A percentile compares a stretch with the other conserved stretches of the same genome.
phyloP scores from a whole-genome alignment of 129 eudicot species.

The Flaveria bidentis region DNA sequence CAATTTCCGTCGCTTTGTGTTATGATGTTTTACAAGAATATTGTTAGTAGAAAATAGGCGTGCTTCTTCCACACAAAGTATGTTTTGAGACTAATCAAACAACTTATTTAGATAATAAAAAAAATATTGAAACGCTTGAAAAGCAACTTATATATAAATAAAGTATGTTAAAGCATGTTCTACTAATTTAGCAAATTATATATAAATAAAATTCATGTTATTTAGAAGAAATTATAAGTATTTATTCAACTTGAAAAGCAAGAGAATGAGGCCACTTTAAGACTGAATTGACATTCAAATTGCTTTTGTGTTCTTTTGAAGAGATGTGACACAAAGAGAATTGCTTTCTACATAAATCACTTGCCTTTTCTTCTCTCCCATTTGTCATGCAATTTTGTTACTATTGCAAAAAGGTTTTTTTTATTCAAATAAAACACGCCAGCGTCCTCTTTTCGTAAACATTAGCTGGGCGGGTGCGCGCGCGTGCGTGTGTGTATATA shows the following conservation, averaged over 20 bases:
- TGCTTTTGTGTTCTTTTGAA: slow-evolving; percentile 25
- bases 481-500: no score
- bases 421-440: no score
- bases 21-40: no score
- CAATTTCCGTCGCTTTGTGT: no score
- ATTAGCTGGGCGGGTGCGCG: no score
- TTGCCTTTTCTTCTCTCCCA: slow-evolving; percentile 23
- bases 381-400: slow-evolving; percentile 17
- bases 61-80: no score
- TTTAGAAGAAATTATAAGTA: background rate
- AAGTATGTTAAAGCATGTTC: background rate
- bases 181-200: background rate
- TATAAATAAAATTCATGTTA: background rate
- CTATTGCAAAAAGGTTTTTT: background rate
- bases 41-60: no score
- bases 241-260: slow-evolving; percentile 21
- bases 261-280: slow-evolving; percentile 24
- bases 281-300: slow-evolving; percentile 33
- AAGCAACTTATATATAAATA: no score
- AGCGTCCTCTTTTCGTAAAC: no score
- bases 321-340: slow-evolving; percentile 39
- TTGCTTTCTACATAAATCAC: slow-evolving; percentile 20
- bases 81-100: no score
- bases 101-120: no score
- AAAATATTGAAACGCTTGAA: no score